These are phyloP conservation scores for Buddleja alternifolia DNA, from an alignment of 257 asterid species.

Conservation along the genomic window DNA sequence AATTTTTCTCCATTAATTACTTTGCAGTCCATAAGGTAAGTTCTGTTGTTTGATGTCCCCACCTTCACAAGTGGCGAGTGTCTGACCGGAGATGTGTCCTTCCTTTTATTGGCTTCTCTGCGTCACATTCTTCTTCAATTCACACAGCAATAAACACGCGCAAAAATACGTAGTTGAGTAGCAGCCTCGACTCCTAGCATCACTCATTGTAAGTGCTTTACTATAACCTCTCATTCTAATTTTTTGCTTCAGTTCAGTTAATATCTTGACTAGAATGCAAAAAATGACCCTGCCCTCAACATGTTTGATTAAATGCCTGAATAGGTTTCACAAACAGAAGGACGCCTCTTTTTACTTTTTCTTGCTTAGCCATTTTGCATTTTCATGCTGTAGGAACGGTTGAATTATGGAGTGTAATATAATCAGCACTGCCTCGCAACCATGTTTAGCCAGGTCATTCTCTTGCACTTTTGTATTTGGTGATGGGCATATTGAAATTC, in stretches of 20 bases:
- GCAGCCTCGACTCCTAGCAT: neutral
- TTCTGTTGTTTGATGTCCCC: neutral
- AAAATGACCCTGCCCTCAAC: neutral
- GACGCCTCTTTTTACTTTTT: neutral
- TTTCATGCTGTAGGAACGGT: constrained; percentile 27
- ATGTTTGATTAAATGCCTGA: constrained; percentile 28
- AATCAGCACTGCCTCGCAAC: constrained; percentile 35
- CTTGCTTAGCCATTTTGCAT: neutral
- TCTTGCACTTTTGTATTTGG: neutral
- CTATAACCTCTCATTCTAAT: neutral
- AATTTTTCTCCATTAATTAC: too few species aligned
- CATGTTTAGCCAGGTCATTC: constrained; percentile 47
- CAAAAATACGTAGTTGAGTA: neutral
- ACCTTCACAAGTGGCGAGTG: neutral
- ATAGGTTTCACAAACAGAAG: neutral
- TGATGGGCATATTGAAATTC: too few species aligned
- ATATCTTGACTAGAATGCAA: neutral
- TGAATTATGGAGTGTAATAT: constrained; percentile 52
- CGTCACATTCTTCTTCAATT: constrained; percentile 12
- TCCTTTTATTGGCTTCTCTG: neutral
- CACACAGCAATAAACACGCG: neutral
- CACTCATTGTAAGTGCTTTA: constrained; percentile 12
- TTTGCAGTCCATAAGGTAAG: too few species aligned
- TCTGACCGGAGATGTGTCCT: neutral
- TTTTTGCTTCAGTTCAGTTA: neutral